Evolutionary conservation across 2,329 filamentous ascomycete species (phyloP), one percentile per base, ranked within the genome.

Genomic region (Arachnomyces sp.): DNA sequence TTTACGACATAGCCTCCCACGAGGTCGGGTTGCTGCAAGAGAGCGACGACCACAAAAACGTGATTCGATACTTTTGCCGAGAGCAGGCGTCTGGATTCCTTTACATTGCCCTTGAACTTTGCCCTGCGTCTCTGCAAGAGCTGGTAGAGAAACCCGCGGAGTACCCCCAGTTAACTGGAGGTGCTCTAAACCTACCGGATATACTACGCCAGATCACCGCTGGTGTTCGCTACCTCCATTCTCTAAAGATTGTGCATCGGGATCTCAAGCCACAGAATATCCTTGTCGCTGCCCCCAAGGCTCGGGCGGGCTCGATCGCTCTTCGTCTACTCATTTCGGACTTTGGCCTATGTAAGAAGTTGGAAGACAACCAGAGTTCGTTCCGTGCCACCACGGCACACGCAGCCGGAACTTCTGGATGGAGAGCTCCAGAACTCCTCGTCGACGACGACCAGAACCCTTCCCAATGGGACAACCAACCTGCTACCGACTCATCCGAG

Each of bases 191-290:
- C 53, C 68, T 93, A 37, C 84, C 84, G 0, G 78, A 81, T 47
- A 80, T 93, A 2, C 67, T 98, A 29, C 82, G 87, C 43, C 92
- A 98, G 59, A 88, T 98, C 45, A 86, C 89, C 2, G 82, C 84
- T 41, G 92, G 92, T 28, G 76, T 98, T 20, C 81, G 82, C 43
- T 89, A 96, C 61, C 70, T 98, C 7, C 92, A 98, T 63, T 82
- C 81, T 13, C 73, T 96, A 32, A 84, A 92, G 45, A 95, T 98
- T 55, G 93, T 98, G 2, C 92, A 98, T 60, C 84, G 92, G 39
- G 92, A 98, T 57, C 76, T 98, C 54, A 98, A 98, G 60, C 92
- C 92, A 1, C 92, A 98, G 55, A 98, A 98, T 52, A 96, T 98
- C 37, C 72, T 98, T 1, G 88, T 96, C 43, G 76, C 78, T 16